A percentile compares a stretch with the other conserved stretches of the same genome.
phyloP scores from a whole-genome alignment of 129 eudicot species.

The Scalesia atractyloides region DNA sequence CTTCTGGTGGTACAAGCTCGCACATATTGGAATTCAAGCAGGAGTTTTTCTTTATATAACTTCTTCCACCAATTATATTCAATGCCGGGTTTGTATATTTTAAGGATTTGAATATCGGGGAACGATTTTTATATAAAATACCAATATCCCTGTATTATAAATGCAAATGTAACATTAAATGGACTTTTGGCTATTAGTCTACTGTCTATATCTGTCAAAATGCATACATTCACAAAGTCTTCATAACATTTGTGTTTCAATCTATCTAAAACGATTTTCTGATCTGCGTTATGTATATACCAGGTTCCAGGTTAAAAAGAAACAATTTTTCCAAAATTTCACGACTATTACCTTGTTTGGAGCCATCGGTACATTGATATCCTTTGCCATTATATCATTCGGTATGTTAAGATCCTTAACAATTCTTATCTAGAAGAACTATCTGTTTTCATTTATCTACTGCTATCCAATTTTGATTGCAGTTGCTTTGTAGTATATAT shows the following conservation, averaged over 20 bases:
- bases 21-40: slow-evolving; percentile 80
- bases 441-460: neutral
- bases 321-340: slow-evolving; percentile 54
- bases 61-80: slow-evolving; percentile 96
- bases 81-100: slow-evolving; percentile 73
- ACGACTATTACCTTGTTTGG: slow-evolving; percentile 54
- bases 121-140: neutral
- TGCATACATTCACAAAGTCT: neutral
- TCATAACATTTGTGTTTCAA: slow-evolving; percentile 1
- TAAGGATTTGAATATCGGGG: neutral
- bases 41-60: slow-evolving; percentile 91
- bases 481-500: slow-evolving; percentile 4
- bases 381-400: slow-evolving; percentile 49
- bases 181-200: neutral
- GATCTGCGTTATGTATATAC: slow-evolving; percentile 3
- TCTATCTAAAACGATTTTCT: slow-evolving; percentile 4
- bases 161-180: neutral
- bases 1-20: slow-evolving; percentile 68
- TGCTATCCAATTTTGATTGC: slow-evolving; percentile 11
- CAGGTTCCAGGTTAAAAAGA: slow-evolving; percentile 61
- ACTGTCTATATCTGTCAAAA: neutral
- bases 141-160: neutral
- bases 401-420: slow-evolving; percentile 37
- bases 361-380: slow-evolving; percentile 52
- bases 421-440: neutral